These are phyloP conservation scores for Pochonia chlamydosporia DNA, from an alignment of 2,329 filamentous ascomycete species.

Conservation along the genomic window DNA sequence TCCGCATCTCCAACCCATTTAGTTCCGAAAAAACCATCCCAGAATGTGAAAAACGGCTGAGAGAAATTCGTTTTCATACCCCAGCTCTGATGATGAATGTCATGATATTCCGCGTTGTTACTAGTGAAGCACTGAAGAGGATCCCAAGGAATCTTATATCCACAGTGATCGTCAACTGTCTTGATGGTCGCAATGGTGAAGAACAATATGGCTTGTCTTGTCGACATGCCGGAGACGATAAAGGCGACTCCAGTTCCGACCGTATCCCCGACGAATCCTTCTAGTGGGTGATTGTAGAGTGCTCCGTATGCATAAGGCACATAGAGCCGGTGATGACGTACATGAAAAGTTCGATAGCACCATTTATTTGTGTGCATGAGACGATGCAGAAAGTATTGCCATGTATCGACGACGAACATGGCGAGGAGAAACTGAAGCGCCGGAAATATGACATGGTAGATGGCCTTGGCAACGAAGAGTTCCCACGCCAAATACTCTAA, in stretches of 20 bases:
- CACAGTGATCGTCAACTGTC: slow-evolving; percentile 96
- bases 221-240: slow-evolving; percentile 74
- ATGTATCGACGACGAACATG: slow-evolving; percentile 78
- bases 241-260: slow-evolving; percentile 80
- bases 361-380: slow-evolving; percentile 97
- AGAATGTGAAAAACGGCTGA: slow-evolving; percentile 92
- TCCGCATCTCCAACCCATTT: slow-evolving; percentile 55
- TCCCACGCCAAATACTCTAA: slow-evolving; percentile 98
- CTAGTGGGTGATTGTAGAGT: slow-evolving; percentile 94
- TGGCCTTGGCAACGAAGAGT: slow-evolving; percentile 61
- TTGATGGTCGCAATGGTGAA: slow-evolving; percentile 88
- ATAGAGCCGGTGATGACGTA: slow-evolving; percentile 92
- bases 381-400: slow-evolving; percentile 97
- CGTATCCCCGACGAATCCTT: slow-evolving; percentile 91
- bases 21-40: slow-evolving; percentile 79
- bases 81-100: slow-evolving; percentile 98
- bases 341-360: slow-evolving; percentile 92
- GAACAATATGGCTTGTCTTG: slow-evolving; percentile 82
- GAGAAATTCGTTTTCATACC: slow-evolving; percentile 95
- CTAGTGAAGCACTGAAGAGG: slow-evolving; percentile 85
- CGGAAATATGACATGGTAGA: slow-evolving; percentile 78
- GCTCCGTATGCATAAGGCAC: slow-evolving; percentile 97
- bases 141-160: slow-evolving; percentile 93
- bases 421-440: slow-evolving; percentile 70
- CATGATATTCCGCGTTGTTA: slow-evolving; percentile 95